Evolutionary conservation across 2,329 filamentous ascomycete species (phyloP), one percentile per base, ranked within the genome.

Genomic region (Colletotrichum sp.): DNA sequence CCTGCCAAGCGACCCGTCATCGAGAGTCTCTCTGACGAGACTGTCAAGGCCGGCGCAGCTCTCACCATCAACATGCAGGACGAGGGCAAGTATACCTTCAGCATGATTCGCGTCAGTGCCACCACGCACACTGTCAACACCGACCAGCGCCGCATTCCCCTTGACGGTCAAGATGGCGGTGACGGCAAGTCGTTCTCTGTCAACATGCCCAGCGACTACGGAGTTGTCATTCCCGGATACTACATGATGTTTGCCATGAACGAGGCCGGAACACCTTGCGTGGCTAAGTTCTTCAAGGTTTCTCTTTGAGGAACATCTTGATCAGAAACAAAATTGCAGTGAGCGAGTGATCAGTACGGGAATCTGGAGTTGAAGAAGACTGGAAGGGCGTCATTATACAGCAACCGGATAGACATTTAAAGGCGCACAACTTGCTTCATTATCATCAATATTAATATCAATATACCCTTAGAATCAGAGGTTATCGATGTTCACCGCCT

Each of bases 51-150:
- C 4, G 72, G 72, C 1, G 82, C 76, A 1, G 79, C 77, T 38
- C 77, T 88, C 28, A 82, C 78, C 0, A 83, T 86, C 12, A 78
- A 77, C 2, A 84, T 83, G 8, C 72, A 81, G 28, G 74, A 75
- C n/a, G 76, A 79, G 8, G 79, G 81, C 1, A 77, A 79, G 4
- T 82, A 79, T 38, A 80, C 80, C 2, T 86, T 86, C 58, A 84
- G 86, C 1, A 80, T 92, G 26, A 80, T 92, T 21, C 84, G 90
- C 5, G 84, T 87, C 67, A 87, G 89, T 2, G 86, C 85, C 2
- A 83, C 84, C 5, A 92, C 90, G 0, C 90, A 92, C 79, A 87
- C 89, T 1, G 86, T 92, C 61, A 90, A 92, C 78, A 92, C 88
- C 0, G 91, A 92, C 79, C 90, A 92, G 82, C 81, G 90, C 26